Evolutionary conservation across 148 eudicot species (phyloP), one percentile per base, ranked within the genome.

Genomic region (Suaeda aralocaspica): DNA sequence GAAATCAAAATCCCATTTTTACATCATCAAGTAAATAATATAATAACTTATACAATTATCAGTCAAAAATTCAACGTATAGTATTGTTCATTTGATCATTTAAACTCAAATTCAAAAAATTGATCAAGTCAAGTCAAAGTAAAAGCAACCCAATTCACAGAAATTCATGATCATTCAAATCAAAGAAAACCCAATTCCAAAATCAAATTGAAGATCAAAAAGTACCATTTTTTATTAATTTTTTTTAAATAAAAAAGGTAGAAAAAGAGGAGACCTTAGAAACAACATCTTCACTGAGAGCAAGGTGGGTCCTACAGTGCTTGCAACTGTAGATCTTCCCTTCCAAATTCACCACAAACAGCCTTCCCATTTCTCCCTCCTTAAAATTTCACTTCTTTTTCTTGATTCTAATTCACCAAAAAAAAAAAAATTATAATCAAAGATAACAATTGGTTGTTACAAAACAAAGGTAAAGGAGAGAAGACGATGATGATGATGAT

Each of bases 281-380:
- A 70, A 87, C 81, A 76, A 89, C 64, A 72, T 87, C 88, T 46
- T 87, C 84, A 68, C 31, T 62, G 6, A 81, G 79, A 74, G 84
- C 96, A 65, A 89, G 84, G 80, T 89, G 92, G 72, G 92, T 85
- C 70, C 80, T 82, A 70, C 96, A 89, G 85, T 87, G 85, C 83
- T 83, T 87, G 82, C 96, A 89, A 69, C 86, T 79, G 73, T 89
- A 89, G 84, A 89, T 79, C 88, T 76, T 85, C 57, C 96, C 96
- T 67, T 89, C 92, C 79, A 89, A 85, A 74, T 80, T 80, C 34
- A 87, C 80, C 72, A 79, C 80, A 81, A 87, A 89, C 33, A 87
- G 39, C 68, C 92, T 82, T 50, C 96, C 96, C 96, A 87, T 87
- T 33, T 79, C 69, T 28, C 51, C 46, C n/a, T n/a, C n/a, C n/a